These are phyloP conservation scores for Ceraceosorus guamensis DNA, from an alignment of 1,284 basidiomycete species.

Conservation along the genomic window DNA sequence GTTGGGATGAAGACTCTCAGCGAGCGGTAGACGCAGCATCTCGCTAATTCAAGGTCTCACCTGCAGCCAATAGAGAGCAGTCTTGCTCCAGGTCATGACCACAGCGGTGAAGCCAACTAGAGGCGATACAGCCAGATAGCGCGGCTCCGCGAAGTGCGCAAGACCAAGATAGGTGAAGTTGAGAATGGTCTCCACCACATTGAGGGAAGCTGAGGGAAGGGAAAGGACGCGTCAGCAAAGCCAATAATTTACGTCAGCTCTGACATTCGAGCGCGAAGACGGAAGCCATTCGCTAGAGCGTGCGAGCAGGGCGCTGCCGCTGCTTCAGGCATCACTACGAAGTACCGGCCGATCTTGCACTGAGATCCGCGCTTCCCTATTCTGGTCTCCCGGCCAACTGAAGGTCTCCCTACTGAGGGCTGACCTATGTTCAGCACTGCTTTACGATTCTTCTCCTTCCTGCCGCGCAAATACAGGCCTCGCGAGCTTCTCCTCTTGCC, in stretches of 20 bases:
- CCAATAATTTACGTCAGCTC: too few relatives aligned
- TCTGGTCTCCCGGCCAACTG: too few relatives aligned
- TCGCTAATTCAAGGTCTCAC: neutral
- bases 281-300: too few relatives aligned
- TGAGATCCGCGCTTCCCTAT: too few relatives aligned
- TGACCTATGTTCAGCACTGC: neutral
- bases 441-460: neutral
- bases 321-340: too few relatives aligned
- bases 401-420: too few relatives aligned
- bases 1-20: neutral
- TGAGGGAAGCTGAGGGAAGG: conserved; percentile 59
- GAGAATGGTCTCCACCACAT: conserved; percentile 68
- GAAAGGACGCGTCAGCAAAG: too few relatives aligned
- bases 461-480: neutral
- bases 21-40: neutral
- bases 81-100: conserved; percentile 75
- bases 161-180: conserved; percentile 68
- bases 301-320: too few relatives aligned
- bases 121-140: conserved; percentile 55
- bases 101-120: conserved; percentile 67
- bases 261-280: too few relatives aligned
- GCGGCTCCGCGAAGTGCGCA: conserved; percentile 55
- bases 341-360: too few relatives aligned
- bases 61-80: conserved; percentile 56
- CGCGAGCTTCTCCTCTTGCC: too few relatives aligned